Evolutionary conservation across 2,329 filamentous ascomycete genomes (phyloP).

Genomic region (Aspergillus sp.): DNA sequence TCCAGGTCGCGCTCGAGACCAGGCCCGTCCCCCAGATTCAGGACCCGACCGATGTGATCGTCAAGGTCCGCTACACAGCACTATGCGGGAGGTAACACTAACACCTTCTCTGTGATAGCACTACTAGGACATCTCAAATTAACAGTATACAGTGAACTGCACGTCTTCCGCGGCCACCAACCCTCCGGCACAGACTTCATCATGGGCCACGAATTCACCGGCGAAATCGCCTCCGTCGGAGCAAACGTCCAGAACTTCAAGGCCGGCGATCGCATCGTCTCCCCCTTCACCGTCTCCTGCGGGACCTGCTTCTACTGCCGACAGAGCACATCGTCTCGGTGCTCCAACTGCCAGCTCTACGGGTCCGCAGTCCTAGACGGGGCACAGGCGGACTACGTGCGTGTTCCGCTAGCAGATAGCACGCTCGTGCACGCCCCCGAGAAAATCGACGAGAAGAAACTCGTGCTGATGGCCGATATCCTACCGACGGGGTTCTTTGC

Average conservation of each 20-base stretch:
- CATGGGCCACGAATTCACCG: slow-evolving; percentile 80
- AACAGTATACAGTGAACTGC: slow-evolving; percentile 61
- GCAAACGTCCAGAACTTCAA: slow-evolving; percentile 57
- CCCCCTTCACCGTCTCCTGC: slow-evolving; percentile 78
- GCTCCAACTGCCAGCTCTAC: slow-evolving; percentile 66
- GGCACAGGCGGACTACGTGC: slow-evolving; percentile 76
- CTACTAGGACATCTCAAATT: neutral
- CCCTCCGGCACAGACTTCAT: slow-evolving; percentile 63
- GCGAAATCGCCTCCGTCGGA: slow-evolving; percentile 67
- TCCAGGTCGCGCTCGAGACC: slow-evolving; percentile 71
- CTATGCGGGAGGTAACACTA: slow-evolving; percentile 72
- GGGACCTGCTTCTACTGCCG: slow-evolving; percentile 80
- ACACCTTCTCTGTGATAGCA: too few relatives aligned
- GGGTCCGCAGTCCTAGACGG: slow-evolving; percentile 70
- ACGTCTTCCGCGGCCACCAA: slow-evolving; percentile 81
- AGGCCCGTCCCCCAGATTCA: slow-evolving; percentile 72
- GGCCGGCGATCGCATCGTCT: slow-evolving; percentile 73
- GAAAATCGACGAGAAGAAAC: slow-evolving; percentile 67
- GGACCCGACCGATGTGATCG: slow-evolving; percentile 70
- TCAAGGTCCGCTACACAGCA: slow-evolving; percentile 80
- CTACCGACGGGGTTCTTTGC: slow-evolving; percentile 48
- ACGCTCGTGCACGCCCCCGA: slow-evolving; percentile 71
- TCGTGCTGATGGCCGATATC: slow-evolving; percentile 88
- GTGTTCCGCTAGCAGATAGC: slow-evolving; percentile 75
- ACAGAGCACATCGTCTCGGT: slow-evolving; percentile 71